These are phyloP conservation scores for Ochetophila trinervis DNA, from an alignment of 306 rosid genomes.

Conservation along the genomic window DNA sequence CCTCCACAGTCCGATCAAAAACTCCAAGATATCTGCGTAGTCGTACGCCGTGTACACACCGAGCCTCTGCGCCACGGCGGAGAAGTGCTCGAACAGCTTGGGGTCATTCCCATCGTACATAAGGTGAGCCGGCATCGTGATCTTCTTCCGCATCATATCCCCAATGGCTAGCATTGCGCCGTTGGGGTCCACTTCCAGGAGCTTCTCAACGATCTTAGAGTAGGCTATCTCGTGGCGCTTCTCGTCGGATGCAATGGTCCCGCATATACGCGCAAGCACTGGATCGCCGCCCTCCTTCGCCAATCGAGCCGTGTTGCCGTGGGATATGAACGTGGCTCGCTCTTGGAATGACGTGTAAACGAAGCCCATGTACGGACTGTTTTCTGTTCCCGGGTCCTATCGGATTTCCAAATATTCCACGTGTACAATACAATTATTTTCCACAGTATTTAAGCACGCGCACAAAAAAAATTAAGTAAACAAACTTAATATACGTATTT, in stretches of 20 bases:
- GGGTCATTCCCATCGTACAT: slow-evolving; percentile 23
- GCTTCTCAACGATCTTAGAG: slow-evolving; percentile 20
- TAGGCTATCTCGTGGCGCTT: slow-evolving; percentile 28
- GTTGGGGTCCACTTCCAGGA: slow-evolving; percentile 20
- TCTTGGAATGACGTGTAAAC: slow-evolving; percentile 39
- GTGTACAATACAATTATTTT: no score
- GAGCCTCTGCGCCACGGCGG: slow-evolving; percentile 19
- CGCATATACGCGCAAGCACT: slow-evolving; percentile 19
- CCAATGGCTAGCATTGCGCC: slow-evolving; percentile 9
- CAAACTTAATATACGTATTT: no score
- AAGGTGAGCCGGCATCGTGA: slow-evolving; percentile 27
- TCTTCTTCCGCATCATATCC: slow-evolving; percentile 23
- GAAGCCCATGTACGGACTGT: slow-evolving; percentile 71
- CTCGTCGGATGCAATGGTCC: slow-evolving; percentile 27
- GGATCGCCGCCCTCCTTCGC: slow-evolving; percentile 21
- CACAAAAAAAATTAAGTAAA: no score
- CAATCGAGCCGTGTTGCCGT: slow-evolving; percentile 22
- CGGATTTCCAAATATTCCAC: no score
- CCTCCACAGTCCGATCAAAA: slow-evolving; percentile 17
- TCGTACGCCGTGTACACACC: slow-evolving; percentile 15
- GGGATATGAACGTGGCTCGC: slow-evolving; percentile 24
- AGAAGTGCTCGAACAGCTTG: slow-evolving; percentile 19
- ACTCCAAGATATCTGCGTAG: slow-evolving; percentile 23
- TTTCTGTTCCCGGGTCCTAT: slow-evolving; percentile 62
- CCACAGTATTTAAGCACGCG: no score